Evolutionary conservation across 1,284 basidiomycete species (phyloP).

Genomic region (Abortiporus biennis): DNA sequence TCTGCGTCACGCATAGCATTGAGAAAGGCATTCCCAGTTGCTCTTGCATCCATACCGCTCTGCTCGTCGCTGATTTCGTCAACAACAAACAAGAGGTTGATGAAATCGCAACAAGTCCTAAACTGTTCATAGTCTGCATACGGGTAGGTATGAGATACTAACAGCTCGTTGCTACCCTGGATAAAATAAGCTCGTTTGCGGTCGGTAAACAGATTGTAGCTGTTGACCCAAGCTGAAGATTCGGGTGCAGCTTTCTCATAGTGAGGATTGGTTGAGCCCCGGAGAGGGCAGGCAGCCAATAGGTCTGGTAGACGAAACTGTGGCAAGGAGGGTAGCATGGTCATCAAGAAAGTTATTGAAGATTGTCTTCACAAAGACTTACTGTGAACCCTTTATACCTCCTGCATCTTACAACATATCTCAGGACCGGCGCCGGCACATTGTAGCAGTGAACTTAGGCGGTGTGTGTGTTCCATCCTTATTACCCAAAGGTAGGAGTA

Average conservation of each 20-base stretch:
- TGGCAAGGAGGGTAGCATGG: constrained; percentile 6
- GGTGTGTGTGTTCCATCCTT: too few species aligned
- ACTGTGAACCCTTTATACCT: too few species aligned
- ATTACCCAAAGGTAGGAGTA: too few species aligned
- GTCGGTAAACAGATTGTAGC: constrained; percentile 53
- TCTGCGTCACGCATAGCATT: constrained; percentile 26
- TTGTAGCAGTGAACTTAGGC: too few species aligned
- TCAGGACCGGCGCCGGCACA: too few species aligned
- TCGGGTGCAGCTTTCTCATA: constrained; percentile 49
- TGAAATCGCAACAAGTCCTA: constrained; percentile 57
- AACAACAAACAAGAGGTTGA: constrained; percentile 63
- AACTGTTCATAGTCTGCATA: constrained; percentile 56
- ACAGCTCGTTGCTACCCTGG: constrained; percentile 54
- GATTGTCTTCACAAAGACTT: background rate
- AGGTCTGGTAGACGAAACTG: constrained; percentile 51
- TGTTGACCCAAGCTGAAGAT: constrained; percentile 59
- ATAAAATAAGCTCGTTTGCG: constrained; percentile 56
- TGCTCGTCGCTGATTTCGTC: constrained; percentile 69
- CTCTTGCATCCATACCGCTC: constrained; percentile 44
- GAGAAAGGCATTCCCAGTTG: constrained; percentile 45
- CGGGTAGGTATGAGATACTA: constrained; percentile 57
- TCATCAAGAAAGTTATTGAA: constrained; percentile 12
- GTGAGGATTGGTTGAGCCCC: constrained; percentile 42
- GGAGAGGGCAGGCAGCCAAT: constrained; percentile 40
- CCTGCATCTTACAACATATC: too few species aligned